Conservation (phyloP, 2,329 filamentous ascomycete species). For the Cercospora nicotianae region DNA sequence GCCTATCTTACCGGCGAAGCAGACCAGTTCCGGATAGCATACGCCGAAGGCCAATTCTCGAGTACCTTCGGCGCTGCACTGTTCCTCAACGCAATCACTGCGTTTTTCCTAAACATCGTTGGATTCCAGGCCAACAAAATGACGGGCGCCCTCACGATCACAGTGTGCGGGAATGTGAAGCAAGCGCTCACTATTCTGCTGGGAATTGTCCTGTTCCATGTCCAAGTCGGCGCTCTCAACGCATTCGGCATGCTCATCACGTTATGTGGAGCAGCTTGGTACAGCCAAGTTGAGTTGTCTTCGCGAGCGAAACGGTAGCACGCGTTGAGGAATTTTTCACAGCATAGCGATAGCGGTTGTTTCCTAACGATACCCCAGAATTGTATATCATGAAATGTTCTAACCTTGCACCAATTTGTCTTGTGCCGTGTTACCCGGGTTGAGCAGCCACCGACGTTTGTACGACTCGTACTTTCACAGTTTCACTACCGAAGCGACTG, state of each 20-base stretch:
- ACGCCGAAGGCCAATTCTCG: constrained; percentile 40
- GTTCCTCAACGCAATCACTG: constrained; percentile 38
- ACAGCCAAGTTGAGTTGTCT: constrained; percentile 58
- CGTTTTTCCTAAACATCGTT: constrained; percentile 41
- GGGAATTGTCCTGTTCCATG: constrained; percentile 41
- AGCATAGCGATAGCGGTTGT: not conserved
- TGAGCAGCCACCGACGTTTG: not conserved
- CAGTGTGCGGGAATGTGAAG: constrained; percentile 42
- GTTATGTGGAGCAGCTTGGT: constrained; percentile 57
- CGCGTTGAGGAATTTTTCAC: not conserved
- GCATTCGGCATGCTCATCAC: constrained; percentile 58
- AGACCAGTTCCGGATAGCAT: constrained; percentile 19
- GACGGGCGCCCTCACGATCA: constrained; percentile 40
- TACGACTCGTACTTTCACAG: not conserved
- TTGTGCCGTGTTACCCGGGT: not conserved
- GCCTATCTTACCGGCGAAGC: constrained; percentile 26
- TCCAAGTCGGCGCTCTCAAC: constrained; percentile 45
- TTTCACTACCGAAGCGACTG: not conserved
- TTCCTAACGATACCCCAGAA: not conserved
- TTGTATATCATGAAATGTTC: not conserved
- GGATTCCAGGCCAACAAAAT: constrained; percentile 44
- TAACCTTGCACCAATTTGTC: not conserved
- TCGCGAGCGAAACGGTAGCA: constrained; percentile 14
- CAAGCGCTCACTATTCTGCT: constrained; percentile 42
- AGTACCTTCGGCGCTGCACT: constrained; percentile 59